Percentiles rank a stretch among this genome's conserved stretches.
These are phyloP conservation scores for Raphanus sativus DNA, from an alignment of 345 rosid genomes.

Conservation along the genomic window DNA sequence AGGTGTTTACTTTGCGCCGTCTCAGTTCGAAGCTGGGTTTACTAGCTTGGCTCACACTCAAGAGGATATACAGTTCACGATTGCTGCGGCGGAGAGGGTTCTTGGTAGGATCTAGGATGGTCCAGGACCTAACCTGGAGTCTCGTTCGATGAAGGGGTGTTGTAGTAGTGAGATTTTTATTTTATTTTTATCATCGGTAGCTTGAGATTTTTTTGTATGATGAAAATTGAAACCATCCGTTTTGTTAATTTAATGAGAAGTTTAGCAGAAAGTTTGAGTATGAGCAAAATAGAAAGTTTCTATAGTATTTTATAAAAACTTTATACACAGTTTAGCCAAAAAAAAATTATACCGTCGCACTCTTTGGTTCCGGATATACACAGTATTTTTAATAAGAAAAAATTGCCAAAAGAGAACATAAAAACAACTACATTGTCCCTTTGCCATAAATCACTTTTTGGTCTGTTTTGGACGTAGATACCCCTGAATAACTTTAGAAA, in stretches of 20 bases:
- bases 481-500: no score
- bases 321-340: no score
- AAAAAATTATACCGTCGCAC: no score
- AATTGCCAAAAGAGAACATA: no score
- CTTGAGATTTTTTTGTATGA: constrained; percentile 15
- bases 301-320: no score
- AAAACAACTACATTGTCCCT: no score
- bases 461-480: no score
- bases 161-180: constrained; percentile 25
- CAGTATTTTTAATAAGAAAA: no score
- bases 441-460: no score
- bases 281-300: no score
- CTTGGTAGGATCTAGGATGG: constrained; percentile 54
- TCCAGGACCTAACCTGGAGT: background rate
- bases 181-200: background rate
- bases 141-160: background rate
- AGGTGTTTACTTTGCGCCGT: constrained; percentile 98
- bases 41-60: constrained; percentile 84
- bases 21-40: constrained; percentile 95
- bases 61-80: constrained; percentile 70
- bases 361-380: no score
- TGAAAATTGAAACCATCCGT: background rate
- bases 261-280: no score
- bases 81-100: constrained; percentile 81
- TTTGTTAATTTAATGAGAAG: background rate